These are phyloP conservation scores for Heritiera fomes DNA, from an alignment of 345 rosid species.

Conservation along the genomic window DNA sequence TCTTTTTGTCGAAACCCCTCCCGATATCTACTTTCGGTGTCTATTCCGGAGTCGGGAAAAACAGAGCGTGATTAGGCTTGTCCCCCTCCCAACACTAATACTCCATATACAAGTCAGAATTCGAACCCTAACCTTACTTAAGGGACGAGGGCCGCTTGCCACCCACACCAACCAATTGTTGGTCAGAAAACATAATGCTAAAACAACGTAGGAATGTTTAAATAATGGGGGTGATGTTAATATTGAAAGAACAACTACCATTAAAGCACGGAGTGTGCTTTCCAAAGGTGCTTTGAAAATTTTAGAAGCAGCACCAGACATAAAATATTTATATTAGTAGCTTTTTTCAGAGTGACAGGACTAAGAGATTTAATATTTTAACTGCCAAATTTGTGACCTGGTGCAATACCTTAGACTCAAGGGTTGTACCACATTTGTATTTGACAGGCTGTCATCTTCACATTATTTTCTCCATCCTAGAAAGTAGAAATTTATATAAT, in stretches of 20 bases:
- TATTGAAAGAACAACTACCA: slow-evolving; percentile 15
- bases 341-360: not conserved
- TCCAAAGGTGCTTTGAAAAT: slow-evolving; percentile 3
- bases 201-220: not conserved
- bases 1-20: no score
- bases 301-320: not conserved
- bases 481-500: not conserved
- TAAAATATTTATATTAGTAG: not conserved
- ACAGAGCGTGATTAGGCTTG: no score
- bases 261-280: slow-evolving; percentile 19
- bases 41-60: no score
- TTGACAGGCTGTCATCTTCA: slow-evolving; percentile 8
- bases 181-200: not conserved
- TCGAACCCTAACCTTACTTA: no score
- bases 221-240: not conserved
- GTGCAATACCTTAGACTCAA: not conserved
- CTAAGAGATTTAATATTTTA: not conserved
- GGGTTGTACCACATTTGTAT: not conserved
- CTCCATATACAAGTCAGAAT: no score
- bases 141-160: no score
- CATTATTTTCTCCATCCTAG: not conserved
- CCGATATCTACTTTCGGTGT: no score
- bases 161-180: no score
- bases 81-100: no score
- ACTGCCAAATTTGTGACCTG: not conserved